Evolutionary conservation across 139 green algal species (phyloP), one percentile per base, ranked within the genome.

Genomic region (Coccomyxa sp.): DNA sequence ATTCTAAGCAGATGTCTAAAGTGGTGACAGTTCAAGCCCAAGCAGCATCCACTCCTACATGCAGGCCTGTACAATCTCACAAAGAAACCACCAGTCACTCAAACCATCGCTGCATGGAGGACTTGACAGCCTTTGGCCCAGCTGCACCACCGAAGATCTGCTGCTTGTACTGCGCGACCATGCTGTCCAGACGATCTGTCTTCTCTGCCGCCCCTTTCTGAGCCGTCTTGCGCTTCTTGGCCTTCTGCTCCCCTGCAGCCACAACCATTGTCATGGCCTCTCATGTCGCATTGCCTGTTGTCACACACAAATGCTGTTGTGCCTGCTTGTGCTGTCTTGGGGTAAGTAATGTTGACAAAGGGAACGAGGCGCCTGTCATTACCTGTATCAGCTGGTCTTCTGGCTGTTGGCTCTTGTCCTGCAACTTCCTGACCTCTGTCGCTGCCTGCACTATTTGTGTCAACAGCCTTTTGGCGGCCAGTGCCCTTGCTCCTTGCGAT

Each of bases 61-160:
- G n/a, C n/a, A n/a, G n/a, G n/a, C n/a, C n/a, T n/a, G n/a, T n/a
- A n/a, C n/a, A n/a, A n/a, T n/a, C n/a, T n/a, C n/a, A n/a, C n/a
- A n/a, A n/a, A n/a, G n/a, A n/a, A n/a, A n/a, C n/a, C n/a, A n/a
- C n/a, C n/a, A n/a, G 1, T 79, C 77, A 88, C 4, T 91, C 85
- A 84, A 90, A 91, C 87, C 87, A 91, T 0, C 87, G 81, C 58
- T 82, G 84, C 34, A 91, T 71, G 27, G 64, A 39, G 50, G 8
- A 54, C 10, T 58, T 79, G 35, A 22, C 36, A 29, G n/a, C 64
- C 31, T 22, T 50, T 35, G 41, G 8, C 24, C 74, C 64, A 33
- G 54, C 38, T 73, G 64, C 40, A 1, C 36, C 24, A 7, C 83
- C 86, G 74, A 84, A 86, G 27, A 87, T 58, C 39, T 86, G 81